Percentiles rank a stretch among this genome's conserved stretches.
phyloP scores from a whole-genome alignment of 2,329 filamentous ascomycete genomes.

The Aspergillus fijiensis region DNA sequence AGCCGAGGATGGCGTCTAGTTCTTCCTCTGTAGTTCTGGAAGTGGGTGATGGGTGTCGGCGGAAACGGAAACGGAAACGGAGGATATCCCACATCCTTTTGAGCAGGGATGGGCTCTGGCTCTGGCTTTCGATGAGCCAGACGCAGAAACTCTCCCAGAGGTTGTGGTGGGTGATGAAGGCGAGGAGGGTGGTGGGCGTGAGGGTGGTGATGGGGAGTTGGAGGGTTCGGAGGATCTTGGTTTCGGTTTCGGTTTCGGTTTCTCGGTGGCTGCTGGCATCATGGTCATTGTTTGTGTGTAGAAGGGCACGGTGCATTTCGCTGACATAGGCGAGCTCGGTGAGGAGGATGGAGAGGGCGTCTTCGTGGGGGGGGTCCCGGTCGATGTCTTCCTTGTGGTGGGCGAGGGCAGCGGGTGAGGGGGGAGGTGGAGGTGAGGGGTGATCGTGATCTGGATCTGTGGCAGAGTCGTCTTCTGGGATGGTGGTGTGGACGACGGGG shows the following conservation, averaged over 20 bases:
- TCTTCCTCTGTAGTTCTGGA: neutral
- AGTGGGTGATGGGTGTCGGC: neutral
- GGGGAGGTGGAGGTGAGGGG: neutral
- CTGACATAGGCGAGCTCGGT: neutral
- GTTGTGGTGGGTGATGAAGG: conserved; percentile 7
- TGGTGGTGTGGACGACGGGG: no score
- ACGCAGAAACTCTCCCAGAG: conserved; percentile 13
- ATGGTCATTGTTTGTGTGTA: neutral
- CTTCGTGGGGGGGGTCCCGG: neutral
- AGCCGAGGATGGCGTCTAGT: neutral
- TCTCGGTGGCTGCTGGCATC: neutral
- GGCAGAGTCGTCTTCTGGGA: neutral
- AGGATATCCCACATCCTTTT: neutral
- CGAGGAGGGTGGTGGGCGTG: neutral
- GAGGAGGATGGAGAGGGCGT: neutral
- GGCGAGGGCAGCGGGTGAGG: neutral
- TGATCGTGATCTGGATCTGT: no score
- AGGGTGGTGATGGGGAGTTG: neutral
- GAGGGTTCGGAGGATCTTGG: neutral
- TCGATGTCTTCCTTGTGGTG: neutral
- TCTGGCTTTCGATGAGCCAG: neutral
- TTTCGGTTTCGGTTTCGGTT: neutral
- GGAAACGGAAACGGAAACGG: neutral
- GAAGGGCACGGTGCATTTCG: neutral
- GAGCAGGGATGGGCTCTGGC: neutral